Conservation (phyloP, 108 stramenopile species). For the Pseudonitzschia pungens region DNA sequence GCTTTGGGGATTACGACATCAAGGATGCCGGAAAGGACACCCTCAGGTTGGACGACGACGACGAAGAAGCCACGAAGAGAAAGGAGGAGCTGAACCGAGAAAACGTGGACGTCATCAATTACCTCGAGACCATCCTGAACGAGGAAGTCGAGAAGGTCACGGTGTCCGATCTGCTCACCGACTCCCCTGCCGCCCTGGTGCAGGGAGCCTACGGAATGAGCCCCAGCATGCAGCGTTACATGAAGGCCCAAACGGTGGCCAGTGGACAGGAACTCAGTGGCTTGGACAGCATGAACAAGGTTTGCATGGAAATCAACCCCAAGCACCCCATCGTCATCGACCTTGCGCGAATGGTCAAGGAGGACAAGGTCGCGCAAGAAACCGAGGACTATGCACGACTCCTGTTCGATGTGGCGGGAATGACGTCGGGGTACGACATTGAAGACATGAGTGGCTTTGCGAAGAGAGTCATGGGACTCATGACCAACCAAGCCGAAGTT, state of each 20-base stretch:
- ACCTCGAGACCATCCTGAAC: constrained; percentile 74
- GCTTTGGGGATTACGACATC: constrained; percentile 81
- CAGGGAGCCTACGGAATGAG: constrained; percentile 97
- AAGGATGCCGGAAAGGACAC: constrained; percentile 94
- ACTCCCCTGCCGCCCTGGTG: constrained; percentile 91
- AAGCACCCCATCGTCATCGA: constrained; percentile 89
- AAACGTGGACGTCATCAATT: constrained; percentile 73
- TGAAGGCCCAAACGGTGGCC: constrained; percentile 92
- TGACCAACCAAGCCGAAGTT: constrained; percentile 31
- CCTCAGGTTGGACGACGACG: constrained; percentile 78
- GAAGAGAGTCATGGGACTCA: constrained; percentile 80
- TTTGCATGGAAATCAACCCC: constrained; percentile 95
- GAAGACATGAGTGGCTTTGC: constrained; percentile 86
- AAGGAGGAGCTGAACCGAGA: constrained; percentile 73
- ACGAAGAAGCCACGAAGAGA: constrained; percentile 89
- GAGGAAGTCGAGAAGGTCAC: constrained; percentile 90
- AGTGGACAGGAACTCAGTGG: constrained; percentile 69
- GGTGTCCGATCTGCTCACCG: constrained; percentile 79
- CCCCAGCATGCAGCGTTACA: constrained; percentile 98
- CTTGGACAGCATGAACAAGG: constrained; percentile 79
- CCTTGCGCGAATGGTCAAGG: constrained; percentile 65
- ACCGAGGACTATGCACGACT: constrained; percentile 79
- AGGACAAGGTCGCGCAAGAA: constrained; percentile 54
- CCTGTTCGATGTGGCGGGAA: constrained; percentile 93
- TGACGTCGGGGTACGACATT: constrained; percentile 95